Base-by-base conservation (phyloP, 148 eudicot species). In the Selenicereus undatus region DNA sequence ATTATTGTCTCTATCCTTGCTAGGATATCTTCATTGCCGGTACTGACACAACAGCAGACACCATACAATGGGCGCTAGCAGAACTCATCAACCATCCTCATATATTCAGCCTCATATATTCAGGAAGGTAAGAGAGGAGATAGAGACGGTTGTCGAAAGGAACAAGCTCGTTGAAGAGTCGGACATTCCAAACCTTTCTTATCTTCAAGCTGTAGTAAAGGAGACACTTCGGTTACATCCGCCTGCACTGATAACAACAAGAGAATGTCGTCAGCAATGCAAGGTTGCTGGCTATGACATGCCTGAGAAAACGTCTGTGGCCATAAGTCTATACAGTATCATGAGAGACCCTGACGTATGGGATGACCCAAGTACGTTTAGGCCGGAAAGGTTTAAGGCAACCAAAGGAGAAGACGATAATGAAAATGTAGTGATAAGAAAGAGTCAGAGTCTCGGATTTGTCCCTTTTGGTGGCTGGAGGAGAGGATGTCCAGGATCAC, bases 401-500 rank as follows among this genome's bases (percentile, higher is more conserved):
- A 22, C 30, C 52, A 24, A 50, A 17, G 26, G 21, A 36, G 24
- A 72, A 39, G 75, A 72, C 10, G 52, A 48, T 10, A 72, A 74
- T 29, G 8, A 74, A 5, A 76, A n/a, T 30, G 42, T 35, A 2
- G 2, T 32, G 13, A 39, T 20, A 8, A 36, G 27, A 39, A 72
- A 71, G 80, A 81, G 79, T 60, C 36, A 52, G 35, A 26, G 72
- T 45, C 48, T 72, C 64, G 18, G 35, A 20, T 75, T 51, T 42
- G 12, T 79, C 7, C 83, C 88, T 27, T 85, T 85, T 73, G 88
- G 88, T 11, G 62, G 88, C 32, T 81, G 81, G 35, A 76, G 85
- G 52, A 76, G 82, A 73, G 83, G 81, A 21, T 73, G 85, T 35
- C 85, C 83, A 22, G 81, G 85, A 10, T 72, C 81, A 4, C 10